Evolutionary conservation across 257 asterid genomes (phyloP).

Genomic region (Rauvolfia tetraphylla): DNA sequence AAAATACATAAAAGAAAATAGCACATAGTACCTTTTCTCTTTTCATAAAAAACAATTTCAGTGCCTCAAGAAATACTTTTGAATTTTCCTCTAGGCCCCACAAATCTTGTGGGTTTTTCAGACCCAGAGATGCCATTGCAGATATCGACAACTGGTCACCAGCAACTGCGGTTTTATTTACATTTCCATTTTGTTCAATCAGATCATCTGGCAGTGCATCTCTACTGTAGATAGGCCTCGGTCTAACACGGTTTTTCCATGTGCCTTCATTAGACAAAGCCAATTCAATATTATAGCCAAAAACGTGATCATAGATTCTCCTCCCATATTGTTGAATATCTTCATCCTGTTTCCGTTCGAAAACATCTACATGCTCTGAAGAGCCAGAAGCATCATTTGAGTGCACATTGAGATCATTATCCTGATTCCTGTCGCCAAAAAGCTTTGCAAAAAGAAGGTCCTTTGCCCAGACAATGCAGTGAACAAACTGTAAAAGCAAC

Average conservation of each 20-base stretch:
- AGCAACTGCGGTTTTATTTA: constrained; percentile 32
- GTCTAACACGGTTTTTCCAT: constrained; percentile 83
- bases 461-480: constrained; percentile 98
- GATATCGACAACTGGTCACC: constrained; percentile 55
- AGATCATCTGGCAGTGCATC: constrained; percentile 50
- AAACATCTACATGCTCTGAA: constrained; percentile 61
- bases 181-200: constrained; percentile 66
- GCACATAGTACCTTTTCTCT: constrained; percentile 65
- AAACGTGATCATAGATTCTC: constrained; percentile 92
- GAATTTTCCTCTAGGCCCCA: constrained; percentile 94
- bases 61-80: constrained; percentile 73
- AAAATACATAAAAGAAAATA: constrained; percentile 13
- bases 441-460: constrained; percentile 94
- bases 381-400: constrained; percentile 74
- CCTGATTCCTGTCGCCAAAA: constrained; percentile 92
- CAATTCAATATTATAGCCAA: constrained; percentile 88
- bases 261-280: constrained; percentile 91
- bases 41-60: constrained; percentile 58
- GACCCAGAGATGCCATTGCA: constrained; percentile 80
- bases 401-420: constrained; percentile 79
- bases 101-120: constrained; percentile 86
- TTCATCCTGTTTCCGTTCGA: constrained; percentile 60
- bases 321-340: constrained; percentile 71
- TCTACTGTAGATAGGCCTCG: constrained; percentile 72
- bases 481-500: constrained; percentile 75